These are phyloP conservation scores for Gentiana dahurica DNA, from an alignment of 257 asterid species.

Conservation along the genomic window DNA sequence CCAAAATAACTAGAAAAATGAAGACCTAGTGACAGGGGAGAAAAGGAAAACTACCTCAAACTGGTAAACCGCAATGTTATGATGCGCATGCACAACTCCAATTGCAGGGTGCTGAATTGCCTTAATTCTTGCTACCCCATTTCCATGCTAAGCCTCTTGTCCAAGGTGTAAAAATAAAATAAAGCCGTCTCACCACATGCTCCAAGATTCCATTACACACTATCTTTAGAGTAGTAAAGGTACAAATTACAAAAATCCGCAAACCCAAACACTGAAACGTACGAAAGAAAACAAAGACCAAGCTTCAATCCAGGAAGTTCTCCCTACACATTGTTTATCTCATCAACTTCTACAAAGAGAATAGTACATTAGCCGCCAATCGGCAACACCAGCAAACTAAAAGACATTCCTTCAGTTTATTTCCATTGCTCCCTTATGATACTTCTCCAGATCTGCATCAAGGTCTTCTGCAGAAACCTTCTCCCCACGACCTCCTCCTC, in stretches of 20 bases:
- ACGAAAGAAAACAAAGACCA: conserved; percentile 10
- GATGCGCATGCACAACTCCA: conserved; percentile 11
- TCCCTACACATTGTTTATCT: conserved; percentile 12
- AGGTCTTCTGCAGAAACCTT: conserved; percentile 58
- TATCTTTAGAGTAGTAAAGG: conserved; percentile 9
- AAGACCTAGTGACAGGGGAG: neutral
- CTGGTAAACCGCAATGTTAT: conserved; percentile 10
- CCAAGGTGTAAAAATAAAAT: conserved; percentile 5
- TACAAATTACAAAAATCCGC: conserved; percentile 12
- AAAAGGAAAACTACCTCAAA: conserved; percentile 16
- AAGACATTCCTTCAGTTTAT: conserved; percentile 11
- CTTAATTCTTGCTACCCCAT: conserved; percentile 6
- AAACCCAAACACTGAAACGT: conserved; percentile 14
- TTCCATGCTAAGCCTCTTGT: conserved; percentile 12
- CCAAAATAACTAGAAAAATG: neutral
- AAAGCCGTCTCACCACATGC: conserved; percentile 11
- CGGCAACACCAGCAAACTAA: neutral
- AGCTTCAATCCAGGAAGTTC: conserved; percentile 6
- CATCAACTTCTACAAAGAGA: conserved; percentile 12
- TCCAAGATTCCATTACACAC: conserved; percentile 10
- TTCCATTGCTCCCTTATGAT: conserved; percentile 50
- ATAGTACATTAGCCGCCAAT: conserved; percentile 9
- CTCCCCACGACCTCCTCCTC: conserved; percentile 42
- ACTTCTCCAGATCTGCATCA: conserved; percentile 63
- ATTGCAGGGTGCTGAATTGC: conserved; percentile 11